phyloP scores from a whole-genome alignment of 106 monocot species.

The Platanthera guangdongensis region DNA sequence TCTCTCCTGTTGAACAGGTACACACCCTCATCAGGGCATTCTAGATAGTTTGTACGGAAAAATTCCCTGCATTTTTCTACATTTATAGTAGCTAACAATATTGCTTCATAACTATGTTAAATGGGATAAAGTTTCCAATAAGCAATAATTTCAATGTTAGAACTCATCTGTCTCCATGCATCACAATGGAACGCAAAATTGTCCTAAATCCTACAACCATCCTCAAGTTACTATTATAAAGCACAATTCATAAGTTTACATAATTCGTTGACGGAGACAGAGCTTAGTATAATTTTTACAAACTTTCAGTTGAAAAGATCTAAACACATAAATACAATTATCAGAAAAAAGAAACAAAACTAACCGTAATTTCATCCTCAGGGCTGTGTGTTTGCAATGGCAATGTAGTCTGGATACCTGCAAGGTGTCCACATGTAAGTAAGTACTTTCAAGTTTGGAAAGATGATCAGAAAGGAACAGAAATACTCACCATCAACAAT shows the following conservation, averaged over 20 bases:
- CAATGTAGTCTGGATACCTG: constrained; percentile 41
- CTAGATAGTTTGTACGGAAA: no score
- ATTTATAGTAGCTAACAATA: background rate
- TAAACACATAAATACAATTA: background rate
- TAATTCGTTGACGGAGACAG: background rate
- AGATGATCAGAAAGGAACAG: background rate
- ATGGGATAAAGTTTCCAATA: background rate
- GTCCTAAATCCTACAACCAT: background rate
- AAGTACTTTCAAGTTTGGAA: background rate
- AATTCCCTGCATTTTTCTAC: background rate
- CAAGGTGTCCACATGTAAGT: background rate
- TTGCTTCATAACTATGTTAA: background rate
- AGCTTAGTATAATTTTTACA: background rate
- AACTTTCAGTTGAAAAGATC: constrained; percentile 1
- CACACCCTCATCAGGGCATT: no score
- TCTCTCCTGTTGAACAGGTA: no score
- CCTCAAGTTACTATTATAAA: background rate
- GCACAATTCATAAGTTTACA: background rate
- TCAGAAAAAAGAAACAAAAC: background rate
- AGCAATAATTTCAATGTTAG: background rate
- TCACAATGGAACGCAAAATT: background rate
- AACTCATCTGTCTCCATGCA: no score
- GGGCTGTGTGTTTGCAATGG: constrained; percentile 24
- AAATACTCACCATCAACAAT: constrained; percentile 42
- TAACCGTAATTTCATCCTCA: constrained; percentile 29